Base-by-base conservation (phyloP, 1,284 basidiomycete species). In the Ceratobasidium papillatum region DNA sequence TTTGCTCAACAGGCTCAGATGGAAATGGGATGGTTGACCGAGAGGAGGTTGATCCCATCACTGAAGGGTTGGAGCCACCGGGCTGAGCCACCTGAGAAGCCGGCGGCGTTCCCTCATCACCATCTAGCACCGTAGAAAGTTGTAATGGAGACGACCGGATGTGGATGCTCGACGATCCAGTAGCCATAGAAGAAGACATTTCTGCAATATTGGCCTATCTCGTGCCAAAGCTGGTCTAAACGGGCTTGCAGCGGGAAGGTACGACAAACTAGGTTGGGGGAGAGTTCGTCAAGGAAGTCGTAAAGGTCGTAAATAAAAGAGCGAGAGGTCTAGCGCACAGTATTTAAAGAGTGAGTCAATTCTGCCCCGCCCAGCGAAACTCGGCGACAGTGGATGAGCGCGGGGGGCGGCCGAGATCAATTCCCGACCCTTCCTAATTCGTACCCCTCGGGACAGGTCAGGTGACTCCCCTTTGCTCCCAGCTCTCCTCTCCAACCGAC, bases 271-370 rank as follows among this genome's bases (percentile, higher is more conserved):
- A 30, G n/a, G 32, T 5, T 36, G 47, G 47, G 43, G 65, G 41
- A 19, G 47, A 11, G 14, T 8, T 34, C 43, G 49, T 68, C 58
- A 69, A 7, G 66, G 51, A n/a, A 58, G 38, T 43, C 66, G 66
- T 58, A 25, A 58, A 69, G 54, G 66, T 69, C 66, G 66, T 58
- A 30, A 58, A 69, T 36, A 68, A 69, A 58, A 47, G 66, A 51
- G 66, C 25, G 64, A 22, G 51, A 19, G 41, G 62, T 11, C 11
- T 22, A 5, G 49, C 25, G 11, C 45, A 9, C 19, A n/a, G 43
- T 69, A 56, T 69, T 45, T 69, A 69, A 43, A 38, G 51, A 45
- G 27, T 25, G 51, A 41, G 51, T 58, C 32, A 58, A 32, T 58
- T 47, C 45, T n/a, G 5, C 38, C 3, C 45, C 63, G 22, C 64